Percentiles rank a stretch among this genome's conserved stretches.
These are phyloP conservation scores for Colletotrichum liaoningense DNA, from an alignment of 2,329 filamentous ascomycete species.

Conservation along the genomic window DNA sequence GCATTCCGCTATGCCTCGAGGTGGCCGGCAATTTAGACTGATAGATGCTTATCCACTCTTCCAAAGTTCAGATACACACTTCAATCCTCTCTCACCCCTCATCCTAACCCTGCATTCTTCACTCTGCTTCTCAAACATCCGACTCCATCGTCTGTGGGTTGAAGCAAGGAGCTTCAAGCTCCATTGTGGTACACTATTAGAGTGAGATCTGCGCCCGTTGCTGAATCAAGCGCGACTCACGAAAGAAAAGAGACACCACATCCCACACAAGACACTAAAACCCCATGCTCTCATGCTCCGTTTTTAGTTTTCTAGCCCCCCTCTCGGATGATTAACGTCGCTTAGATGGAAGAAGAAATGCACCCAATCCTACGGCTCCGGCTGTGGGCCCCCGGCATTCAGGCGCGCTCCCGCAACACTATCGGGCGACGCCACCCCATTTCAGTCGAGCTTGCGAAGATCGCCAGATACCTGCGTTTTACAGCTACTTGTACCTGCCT, in stretches of 20 bases:
- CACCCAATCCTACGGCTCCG: not conserved
- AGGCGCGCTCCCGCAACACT: not conserved
- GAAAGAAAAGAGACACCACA: not conserved
- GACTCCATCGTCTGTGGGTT: not conserved
- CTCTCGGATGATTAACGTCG: not conserved
- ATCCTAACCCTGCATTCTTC: not conserved
- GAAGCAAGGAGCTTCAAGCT: not conserved
- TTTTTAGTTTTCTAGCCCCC: not conserved
- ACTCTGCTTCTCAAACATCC: not conserved
- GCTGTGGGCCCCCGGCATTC: not conserved
- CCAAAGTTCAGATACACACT: too few relatives aligned
- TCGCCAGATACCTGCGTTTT: not conserved
- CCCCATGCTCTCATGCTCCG: not conserved
- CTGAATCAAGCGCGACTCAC: conserved; percentile 17
- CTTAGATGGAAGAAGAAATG: conserved; percentile 6
- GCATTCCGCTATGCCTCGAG: not conserved
- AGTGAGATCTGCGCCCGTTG: conserved; percentile 5
- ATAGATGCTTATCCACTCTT: too few relatives aligned
- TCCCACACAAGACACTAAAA: not conserved
- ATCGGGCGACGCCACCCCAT: conserved; percentile 11
- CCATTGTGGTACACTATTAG: not conserved
- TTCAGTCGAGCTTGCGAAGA: conserved; percentile 19
- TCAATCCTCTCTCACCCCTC: not conserved
- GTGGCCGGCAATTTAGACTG: too few relatives aligned
- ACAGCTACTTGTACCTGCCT: not conserved